Evolutionary conservation across 1,284 basidiomycete genomes (phyloP), one percentile per base, ranked within the genome.

Genomic region (Coniophora puteana): DNA sequence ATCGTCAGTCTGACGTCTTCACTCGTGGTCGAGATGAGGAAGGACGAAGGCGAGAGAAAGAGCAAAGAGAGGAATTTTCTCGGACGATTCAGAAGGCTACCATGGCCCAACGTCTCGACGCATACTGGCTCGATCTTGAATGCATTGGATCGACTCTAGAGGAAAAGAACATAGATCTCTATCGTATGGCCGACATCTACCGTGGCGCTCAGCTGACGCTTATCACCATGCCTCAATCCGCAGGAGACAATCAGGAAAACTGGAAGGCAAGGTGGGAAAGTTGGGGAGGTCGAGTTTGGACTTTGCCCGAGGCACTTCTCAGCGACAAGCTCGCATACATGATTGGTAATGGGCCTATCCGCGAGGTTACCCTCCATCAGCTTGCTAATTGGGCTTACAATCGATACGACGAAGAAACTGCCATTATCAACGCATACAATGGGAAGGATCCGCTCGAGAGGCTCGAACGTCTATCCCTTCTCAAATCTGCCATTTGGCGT

Each of bases 161-260:
- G 8, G 47, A 49, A 21, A 18, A 46, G 34, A 53, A 49, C 22
- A 24, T 45, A 14, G 57, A 59, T 31, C 10, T 61, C 4, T 57
- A 55, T 46, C 51, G 53, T 21, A 59, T 59, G 55, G 51, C 54
- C 1, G 54, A 56, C 13, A 44, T 61, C n/a, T 57, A 58, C n/a
- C 48, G 45, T 16, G 24, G 45, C 0, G 55, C 55, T 8, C 34
- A 53, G 20, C 58, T 59, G 39, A 61, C 53, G 1, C 51, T 61
- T 5, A 56, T 59, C 32, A 36, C 49, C 13, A 36, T 59, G 33
- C 39, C 57, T 23, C 43, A 51, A 4, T 14, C 32, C 10, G 8
- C 11, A 14, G 22, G 1, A 1, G 33, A 38, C 17, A 38, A 34
- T 5, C 25, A 50, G 6, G 29, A 46, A 27, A 36, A 40, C 13